These are phyloP conservation scores for Aurantiochytrium sp. DNA, from an alignment of 108 stramenopile genomes.

Conservation along the genomic window DNA sequence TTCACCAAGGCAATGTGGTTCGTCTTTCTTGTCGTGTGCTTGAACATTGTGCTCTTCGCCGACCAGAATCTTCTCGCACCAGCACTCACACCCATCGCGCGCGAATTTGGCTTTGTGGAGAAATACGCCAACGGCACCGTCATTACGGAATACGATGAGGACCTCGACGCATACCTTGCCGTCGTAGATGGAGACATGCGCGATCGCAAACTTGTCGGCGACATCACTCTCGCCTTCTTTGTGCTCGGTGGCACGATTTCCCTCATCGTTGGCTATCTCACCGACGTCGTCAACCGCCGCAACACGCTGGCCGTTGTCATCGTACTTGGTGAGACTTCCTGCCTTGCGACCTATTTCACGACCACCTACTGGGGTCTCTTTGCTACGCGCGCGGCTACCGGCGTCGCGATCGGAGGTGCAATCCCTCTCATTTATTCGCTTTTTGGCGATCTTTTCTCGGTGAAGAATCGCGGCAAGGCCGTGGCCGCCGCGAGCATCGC, in stretches of 20 bases:
- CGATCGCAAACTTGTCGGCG: background rate
- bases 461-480: background rate
- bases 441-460: background rate
- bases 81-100: background rate
- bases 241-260: background rate
- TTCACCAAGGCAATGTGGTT: too few relatives aligned
- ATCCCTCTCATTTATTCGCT: background rate
- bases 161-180: background rate
- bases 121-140: background rate
- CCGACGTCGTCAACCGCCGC: background rate
- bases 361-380: background rate
- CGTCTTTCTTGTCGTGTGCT: too few relatives aligned
- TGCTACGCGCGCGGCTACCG: background rate
- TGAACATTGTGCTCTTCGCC: background rate
- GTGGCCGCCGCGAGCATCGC: background rate
- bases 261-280: background rate
- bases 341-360: background rate
- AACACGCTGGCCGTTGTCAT: background rate
- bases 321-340: background rate
- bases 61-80: background rate
- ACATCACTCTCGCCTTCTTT: background rate
- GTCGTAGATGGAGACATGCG: background rate
- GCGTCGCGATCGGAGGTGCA: background rate
- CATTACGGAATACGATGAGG: background rate
- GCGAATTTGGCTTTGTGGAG: background rate